Evolutionary conservation across 305 asterid species (phyloP).

Genomic region (Plantago lanceolata): DNA sequence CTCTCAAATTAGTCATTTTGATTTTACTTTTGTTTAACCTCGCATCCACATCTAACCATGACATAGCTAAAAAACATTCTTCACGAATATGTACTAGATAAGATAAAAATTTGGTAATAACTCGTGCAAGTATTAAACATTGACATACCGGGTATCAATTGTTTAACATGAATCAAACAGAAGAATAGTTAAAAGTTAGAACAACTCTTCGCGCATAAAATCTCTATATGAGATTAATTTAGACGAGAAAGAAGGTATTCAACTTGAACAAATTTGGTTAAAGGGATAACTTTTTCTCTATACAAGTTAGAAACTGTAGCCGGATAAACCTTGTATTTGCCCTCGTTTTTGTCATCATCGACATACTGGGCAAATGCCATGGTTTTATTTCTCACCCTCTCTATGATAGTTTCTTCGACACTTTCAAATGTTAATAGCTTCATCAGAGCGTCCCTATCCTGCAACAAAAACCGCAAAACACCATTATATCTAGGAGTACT

Average conservation of each 20-base stretch:
- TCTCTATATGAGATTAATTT: slow-evolving; percentile 32
- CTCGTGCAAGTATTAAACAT: too few relatives aligned
- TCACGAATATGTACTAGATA: too few relatives aligned
- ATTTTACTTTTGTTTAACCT: too few relatives aligned
- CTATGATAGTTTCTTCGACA: slow-evolving; percentile 68
- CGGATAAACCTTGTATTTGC: slow-evolving; percentile 58
- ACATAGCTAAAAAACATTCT: too few relatives aligned
- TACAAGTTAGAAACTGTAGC: slow-evolving; percentile 44
- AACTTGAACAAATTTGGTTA: slow-evolving; percentile 71
- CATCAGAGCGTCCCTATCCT: slow-evolving; percentile 76
- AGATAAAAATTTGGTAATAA: too few relatives aligned
- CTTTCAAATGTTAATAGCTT: slow-evolving; percentile 58
- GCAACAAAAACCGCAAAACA: not conserved
- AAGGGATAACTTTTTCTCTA: slow-evolving; percentile 74
- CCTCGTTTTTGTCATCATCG: slow-evolving; percentile 23
- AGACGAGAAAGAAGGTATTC: slow-evolving; percentile 74
- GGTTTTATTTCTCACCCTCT: slow-evolving; percentile 75
- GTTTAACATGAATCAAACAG: too few relatives aligned
- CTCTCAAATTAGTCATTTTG: too few relatives aligned
- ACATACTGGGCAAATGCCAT: slow-evolving; percentile 62
- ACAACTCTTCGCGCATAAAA: not conserved
- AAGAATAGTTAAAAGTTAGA: not conserved
- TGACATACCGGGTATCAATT: too few relatives aligned
- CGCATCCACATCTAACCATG: too few relatives aligned
- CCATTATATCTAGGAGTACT: not conserved